Conservation (phyloP, 2,329 filamentous ascomycete species). For the Ceratocystis harringtonii region DNA sequence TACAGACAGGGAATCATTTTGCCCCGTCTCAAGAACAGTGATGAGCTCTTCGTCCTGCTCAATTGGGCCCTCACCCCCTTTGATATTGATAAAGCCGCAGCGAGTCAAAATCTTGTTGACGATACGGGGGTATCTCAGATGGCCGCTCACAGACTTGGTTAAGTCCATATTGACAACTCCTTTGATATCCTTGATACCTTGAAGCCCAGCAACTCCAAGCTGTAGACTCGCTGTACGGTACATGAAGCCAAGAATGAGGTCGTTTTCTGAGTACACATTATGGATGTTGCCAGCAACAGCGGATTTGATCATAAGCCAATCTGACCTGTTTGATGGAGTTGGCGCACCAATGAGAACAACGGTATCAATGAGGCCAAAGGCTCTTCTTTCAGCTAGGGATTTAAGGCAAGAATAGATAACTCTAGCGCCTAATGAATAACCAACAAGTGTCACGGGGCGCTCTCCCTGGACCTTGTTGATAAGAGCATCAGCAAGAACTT, state of each 20-base stretch:
- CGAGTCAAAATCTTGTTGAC: conserved; percentile 36
- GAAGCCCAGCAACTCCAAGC: conserved; percentile 68
- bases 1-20: background rate
- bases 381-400: conserved; percentile 58
- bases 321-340: conserved; percentile 51
- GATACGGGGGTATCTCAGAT: conserved; percentile 37
- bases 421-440: conserved; percentile 67
- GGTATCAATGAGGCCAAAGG: conserved; percentile 71
- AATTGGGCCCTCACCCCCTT: conserved; percentile 31
- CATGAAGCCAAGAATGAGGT: conserved; percentile 74
- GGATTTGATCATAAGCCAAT: conserved; percentile 63
- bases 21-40: background rate
- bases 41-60: conserved; percentile 34
- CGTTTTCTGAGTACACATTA: conserved; percentile 78
- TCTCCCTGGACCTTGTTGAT: conserved; percentile 73
- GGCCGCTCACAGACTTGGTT: conserved; percentile 37
- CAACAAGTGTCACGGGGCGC: conserved; percentile 62
- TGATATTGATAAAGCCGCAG: conserved; percentile 36
- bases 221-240: conserved; percentile 75
- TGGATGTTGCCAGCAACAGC: conserved; percentile 71
- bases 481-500: conserved; percentile 65
- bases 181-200: conserved; percentile 51
- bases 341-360: conserved; percentile 74
- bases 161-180: conserved; percentile 46
- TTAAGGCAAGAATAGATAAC: conserved; percentile 73